A percentile compares a stretch with the other conserved stretches of the same genome.
Conservation (phyloP, 2,329 filamentous ascomycete genomes). For the Talaromyces sp. region DNA sequence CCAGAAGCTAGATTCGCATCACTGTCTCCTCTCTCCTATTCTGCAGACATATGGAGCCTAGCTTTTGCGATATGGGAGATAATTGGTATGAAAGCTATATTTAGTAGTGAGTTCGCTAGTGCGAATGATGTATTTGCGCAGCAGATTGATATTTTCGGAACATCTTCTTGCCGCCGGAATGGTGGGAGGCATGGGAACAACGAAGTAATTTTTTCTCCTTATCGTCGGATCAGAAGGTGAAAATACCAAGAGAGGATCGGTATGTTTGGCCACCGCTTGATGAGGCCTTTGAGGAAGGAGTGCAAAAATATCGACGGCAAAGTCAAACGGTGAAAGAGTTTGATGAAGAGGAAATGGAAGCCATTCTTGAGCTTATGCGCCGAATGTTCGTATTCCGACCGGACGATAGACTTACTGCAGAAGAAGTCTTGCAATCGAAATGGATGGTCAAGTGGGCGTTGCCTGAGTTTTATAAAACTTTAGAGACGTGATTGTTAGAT, state of each 20-base stretch:
- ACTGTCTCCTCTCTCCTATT: constrained; percentile 21
- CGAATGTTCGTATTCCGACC: constrained; percentile 30
- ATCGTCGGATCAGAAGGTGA: not conserved
- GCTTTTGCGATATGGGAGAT: constrained; percentile 29
- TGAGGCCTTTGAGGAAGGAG: constrained; percentile 27
- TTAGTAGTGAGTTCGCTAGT: constrained; percentile 12
- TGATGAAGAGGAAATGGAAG: constrained; percentile 22
- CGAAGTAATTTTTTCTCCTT: not conserved
- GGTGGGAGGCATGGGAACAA: constrained; percentile 6
- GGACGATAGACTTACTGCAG: constrained; percentile 27
- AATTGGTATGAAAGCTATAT: constrained; percentile 25
- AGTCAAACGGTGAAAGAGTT: constrained; percentile 19
- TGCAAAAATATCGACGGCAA: constrained; percentile 19
- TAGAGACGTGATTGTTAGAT: not conserved
- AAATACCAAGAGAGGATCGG: not conserved
- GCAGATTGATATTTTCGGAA: constrained; percentile 24
- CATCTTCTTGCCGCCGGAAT: not conserved
- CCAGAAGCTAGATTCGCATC: constrained; percentile 28
- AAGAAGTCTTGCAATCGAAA: constrained; percentile 31
- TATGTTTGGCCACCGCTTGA: constrained; percentile 22
- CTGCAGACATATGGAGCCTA: constrained; percentile 29
- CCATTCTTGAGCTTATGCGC: constrained; percentile 31
- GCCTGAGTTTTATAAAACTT: constrained; percentile 14
- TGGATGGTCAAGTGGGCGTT: constrained; percentile 37
- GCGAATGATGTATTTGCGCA: constrained; percentile 22